A percentile compares a stretch with the other conserved stretches of the same genome.
Evolutionary conservation across 108 stramenopile genomes (phyloP).

Genomic region (Cyclotella baltica): DNA sequence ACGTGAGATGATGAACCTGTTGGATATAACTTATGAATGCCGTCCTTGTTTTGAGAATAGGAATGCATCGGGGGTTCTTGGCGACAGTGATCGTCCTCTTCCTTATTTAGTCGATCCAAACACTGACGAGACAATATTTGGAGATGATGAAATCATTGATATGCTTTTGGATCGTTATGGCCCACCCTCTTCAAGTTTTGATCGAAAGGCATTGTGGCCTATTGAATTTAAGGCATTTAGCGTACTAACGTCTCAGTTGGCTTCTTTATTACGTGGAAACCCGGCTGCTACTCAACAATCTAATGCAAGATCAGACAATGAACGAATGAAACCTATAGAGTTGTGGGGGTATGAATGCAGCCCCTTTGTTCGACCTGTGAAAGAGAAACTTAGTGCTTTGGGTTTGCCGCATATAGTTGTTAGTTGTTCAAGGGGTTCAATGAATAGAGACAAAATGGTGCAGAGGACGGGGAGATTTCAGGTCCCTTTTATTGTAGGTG

Average conservation of each 20-base stretch:
- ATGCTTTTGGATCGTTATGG: conserved; percentile 87
- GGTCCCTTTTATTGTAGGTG: conserved; percentile 89
- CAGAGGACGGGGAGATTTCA: conserved; percentile 84
- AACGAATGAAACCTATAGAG: conserved; percentile 73
- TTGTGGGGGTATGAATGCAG: conserved; percentile 90
- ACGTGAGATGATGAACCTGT: conserved; percentile 82
- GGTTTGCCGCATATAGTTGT: conserved; percentile 84
- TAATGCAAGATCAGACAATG: conserved; percentile 80
- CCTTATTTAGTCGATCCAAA: conserved; percentile 89
- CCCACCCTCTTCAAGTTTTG: conserved; percentile 62
- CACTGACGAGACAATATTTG: conserved; percentile 71
- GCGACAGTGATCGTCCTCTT: conserved; percentile 63
- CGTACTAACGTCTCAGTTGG: conserved; percentile 58
- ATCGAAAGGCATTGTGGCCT: conserved; percentile 74
- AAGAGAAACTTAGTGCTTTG: conserved; percentile 74
- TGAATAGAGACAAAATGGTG: conserved; percentile 79
- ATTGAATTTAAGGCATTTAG: conserved; percentile 71
- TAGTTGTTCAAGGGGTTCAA: conserved; percentile 81
- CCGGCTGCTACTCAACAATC: conserved; percentile 55
- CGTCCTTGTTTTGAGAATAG: conserved; percentile 74
- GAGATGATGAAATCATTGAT: conserved; percentile 80
- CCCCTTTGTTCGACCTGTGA: conserved; percentile 83
- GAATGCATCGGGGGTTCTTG: conserved; percentile 24
- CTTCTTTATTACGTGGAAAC: conserved; percentile 58
- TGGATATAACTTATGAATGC: conserved; percentile 84